These are phyloP conservation scores for Yamadazyma atmosphaerica DNA, from an alignment of 1,139 yeast species.

Conservation along the genomic window DNA sequence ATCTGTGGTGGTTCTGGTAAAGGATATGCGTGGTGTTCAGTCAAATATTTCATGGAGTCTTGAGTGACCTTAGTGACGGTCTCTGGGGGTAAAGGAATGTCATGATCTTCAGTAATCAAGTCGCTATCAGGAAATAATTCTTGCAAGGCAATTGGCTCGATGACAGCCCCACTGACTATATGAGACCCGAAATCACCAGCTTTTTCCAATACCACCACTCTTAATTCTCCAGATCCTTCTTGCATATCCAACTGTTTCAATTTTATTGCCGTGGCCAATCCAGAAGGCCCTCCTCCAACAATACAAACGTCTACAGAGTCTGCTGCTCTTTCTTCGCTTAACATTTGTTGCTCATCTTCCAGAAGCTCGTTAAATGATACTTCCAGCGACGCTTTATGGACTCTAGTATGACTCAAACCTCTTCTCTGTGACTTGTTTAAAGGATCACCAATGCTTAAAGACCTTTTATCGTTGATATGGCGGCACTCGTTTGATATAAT, in stretches of 20 bases:
- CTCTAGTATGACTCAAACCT: background rate
- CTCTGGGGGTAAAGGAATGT: conserved; percentile 75
- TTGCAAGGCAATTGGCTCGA: conserved; percentile 83
- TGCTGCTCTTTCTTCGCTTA: conserved; percentile 66
- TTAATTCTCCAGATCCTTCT: conserved; percentile 62
- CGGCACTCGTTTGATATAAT: too few relatives aligned
- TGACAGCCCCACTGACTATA: conserved; percentile 88
- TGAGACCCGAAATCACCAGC: conserved; percentile 93
- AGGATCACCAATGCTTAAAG: background rate
- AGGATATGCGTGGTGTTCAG: conserved; percentile 57
- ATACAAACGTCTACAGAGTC: conserved; percentile 92
- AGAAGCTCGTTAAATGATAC: conserved; percentile 5
- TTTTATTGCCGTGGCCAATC: conserved; percentile 88
- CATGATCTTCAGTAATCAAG: conserved; percentile 45
- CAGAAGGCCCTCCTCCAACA: conserved; percentile 98
- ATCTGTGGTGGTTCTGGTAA: conserved; percentile 94
- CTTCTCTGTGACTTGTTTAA: background rate
- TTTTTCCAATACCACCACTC: conserved; percentile 89
- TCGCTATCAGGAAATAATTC: conserved; percentile 84
- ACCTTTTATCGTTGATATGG: too few relatives aligned
- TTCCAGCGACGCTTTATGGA: conserved; percentile 2
- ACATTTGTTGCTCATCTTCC: conserved; percentile 12
- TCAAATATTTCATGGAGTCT: conserved; percentile 69
- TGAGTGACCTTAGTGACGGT: conserved; percentile 69
- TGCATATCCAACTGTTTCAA: conserved; percentile 81